Conservation (phyloP, 169 alveolate genomes). For the Perkinsus olseni region DNA sequence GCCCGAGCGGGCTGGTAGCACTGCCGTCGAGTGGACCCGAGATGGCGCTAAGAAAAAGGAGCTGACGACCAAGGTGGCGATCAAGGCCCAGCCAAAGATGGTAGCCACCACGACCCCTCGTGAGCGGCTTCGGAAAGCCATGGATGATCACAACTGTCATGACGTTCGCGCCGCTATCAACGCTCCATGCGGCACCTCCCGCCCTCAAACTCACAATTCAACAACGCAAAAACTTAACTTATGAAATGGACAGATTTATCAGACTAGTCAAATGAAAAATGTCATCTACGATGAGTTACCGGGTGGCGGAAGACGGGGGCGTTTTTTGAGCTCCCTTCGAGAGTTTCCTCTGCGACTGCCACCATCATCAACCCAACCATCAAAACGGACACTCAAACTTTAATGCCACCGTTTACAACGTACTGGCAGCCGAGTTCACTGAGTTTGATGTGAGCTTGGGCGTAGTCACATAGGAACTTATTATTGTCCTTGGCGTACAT, state of each 20-base stretch:
- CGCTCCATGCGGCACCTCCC: not conserved
- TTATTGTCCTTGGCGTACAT: conserved; percentile 44
- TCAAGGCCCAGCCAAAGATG: not conserved
- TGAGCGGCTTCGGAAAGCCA: not conserved
- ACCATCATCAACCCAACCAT: too few relatives aligned
- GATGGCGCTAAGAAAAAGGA: not conserved
- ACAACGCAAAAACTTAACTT: too few relatives aligned
- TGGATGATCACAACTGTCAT: not conserved
- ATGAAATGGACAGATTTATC: too few relatives aligned
- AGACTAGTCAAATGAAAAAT: too few relatives aligned
- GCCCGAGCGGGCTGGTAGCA: too few relatives aligned
- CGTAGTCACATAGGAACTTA: conserved; percentile 49
- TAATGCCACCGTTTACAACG: not conserved
- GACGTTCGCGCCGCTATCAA: too few relatives aligned
- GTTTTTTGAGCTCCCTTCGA: too few relatives aligned
- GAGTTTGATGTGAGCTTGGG: conserved; percentile 49
- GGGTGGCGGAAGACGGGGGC: too few relatives aligned
- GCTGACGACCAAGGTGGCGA: not conserved
- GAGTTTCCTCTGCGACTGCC: too few relatives aligned
- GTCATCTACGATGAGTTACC: too few relatives aligned
- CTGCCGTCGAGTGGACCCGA: not conserved
- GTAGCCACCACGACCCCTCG: not conserved
- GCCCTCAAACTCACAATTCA: too few relatives aligned
- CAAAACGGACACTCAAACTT: too few relatives aligned
- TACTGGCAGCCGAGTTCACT: conserved; percentile 52